Conservation (phyloP, 2,329 filamentous ascomycete genomes). For the Trichoderma semiorbis region DNA sequence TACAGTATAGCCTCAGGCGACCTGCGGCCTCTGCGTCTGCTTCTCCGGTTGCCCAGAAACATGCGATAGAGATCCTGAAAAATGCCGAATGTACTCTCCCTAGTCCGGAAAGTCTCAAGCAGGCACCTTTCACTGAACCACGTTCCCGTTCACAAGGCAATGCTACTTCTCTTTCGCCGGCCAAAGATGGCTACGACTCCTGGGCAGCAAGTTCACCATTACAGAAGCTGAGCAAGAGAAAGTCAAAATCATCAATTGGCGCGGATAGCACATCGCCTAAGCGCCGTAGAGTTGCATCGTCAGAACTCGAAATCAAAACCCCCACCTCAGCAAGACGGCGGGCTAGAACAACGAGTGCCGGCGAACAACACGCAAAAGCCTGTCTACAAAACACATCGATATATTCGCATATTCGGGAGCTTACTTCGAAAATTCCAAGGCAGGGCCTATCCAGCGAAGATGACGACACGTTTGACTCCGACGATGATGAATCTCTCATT, state of each 20-base stretch:
- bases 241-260: not conserved
- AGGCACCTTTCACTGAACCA: slow-evolving; percentile 26
- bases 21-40: not conserved
- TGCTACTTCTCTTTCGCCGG: slow-evolving; percentile 17
- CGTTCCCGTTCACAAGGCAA: slow-evolving; percentile 32
- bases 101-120: slow-evolving; percentile 40
- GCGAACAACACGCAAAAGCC: not conserved
- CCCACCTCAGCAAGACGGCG: slow-evolving; percentile 3
- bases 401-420: slow-evolving; percentile 7
- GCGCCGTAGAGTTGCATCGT: not conserved
- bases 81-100: slow-evolving; percentile 39
- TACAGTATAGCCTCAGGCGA: not conserved
- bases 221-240: not conserved
- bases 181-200: slow-evolving; percentile 18
- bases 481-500: not conserved
- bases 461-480: not conserved
- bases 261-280: not conserved
- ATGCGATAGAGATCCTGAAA: not conserved
- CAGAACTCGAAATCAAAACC: not conserved
- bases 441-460: slow-evolving; percentile 5
- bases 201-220: slow-evolving; percentile 13
- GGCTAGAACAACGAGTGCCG: not conserved
- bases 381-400: not conserved
- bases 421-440: not conserved
- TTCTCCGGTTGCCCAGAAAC: not conserved